A percentile compares a stretch with the other conserved stretches of the same genome.
Conservation (phyloP, 192 early-diverging fungal species). For the Rhizophagus clarus region DNA sequence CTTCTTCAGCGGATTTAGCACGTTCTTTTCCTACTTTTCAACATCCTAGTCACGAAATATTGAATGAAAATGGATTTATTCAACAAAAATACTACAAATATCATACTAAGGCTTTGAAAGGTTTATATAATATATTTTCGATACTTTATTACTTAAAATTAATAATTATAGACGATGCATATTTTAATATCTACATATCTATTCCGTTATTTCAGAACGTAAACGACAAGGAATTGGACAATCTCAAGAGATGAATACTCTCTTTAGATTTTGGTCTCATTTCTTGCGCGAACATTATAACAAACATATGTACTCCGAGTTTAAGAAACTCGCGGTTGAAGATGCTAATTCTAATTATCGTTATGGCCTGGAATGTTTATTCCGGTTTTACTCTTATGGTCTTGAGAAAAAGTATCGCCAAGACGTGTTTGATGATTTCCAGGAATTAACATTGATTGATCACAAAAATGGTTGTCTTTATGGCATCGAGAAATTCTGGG, state of each 20-base stretch:
- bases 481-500: conserved; percentile 97
- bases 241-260: conserved; percentile 95
- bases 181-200: neutral
- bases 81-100: conserved; percentile 97
- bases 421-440: conserved; percentile 89
- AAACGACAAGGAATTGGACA: conserved; percentile 86
- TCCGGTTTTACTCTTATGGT: conserved; percentile 97
- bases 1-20: conserved; percentile 54
- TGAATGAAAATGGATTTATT: conserved; percentile 96
- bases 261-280: conserved; percentile 98
- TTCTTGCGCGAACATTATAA: conserved; percentile 97
- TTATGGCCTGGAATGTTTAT: conserved; percentile 96
- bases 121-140: neutral
- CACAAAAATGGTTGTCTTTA: conserved; percentile 75
- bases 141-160: neutral
- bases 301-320: conserved; percentile 91
- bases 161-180: neutral
- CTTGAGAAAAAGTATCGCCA: conserved; percentile 86
- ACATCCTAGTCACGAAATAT: conserved; percentile 91
- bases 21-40: conserved; percentile 66
- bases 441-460: conserved; percentile 79
- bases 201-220: conserved; percentile 61
- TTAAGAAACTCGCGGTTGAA: conserved; percentile 86
- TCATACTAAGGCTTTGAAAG: conserved; percentile 85
- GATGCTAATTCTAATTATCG: conserved; percentile 86